phyloP scores from a whole-genome alignment of 2,329 filamentous ascomycete genomes.

The Ophiostoma angusticollis region DNA sequence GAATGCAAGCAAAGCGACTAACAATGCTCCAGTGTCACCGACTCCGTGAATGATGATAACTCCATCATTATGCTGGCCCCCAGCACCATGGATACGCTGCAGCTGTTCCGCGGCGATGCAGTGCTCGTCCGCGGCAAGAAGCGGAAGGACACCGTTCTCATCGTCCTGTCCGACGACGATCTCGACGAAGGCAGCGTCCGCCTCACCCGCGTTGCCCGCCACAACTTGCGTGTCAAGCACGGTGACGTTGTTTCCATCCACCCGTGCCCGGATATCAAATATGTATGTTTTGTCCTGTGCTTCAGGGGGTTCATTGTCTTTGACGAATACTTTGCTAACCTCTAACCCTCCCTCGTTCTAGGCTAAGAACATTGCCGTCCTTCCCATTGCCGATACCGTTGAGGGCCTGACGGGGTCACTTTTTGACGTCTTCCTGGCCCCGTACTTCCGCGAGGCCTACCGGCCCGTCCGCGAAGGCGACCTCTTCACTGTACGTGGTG shows the following conservation, averaged over 20 bases:
- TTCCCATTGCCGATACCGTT: conserved; percentile 95
- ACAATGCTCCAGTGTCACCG: conserved; percentile 95
- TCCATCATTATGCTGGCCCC: conserved; percentile 97
- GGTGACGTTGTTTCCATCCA: conserved; percentile 96
- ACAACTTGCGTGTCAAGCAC: conserved; percentile 97
- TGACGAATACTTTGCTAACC: no score
- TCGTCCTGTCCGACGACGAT: conserved; percentile 94
- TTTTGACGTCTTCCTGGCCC: conserved; percentile 97
- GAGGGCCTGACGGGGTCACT: conserved; percentile 95
- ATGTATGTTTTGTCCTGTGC: conserved; percentile 50
- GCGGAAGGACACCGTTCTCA: conserved; percentile 96
- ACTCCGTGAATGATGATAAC: conserved; percentile 99
- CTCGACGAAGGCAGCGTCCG: conserved; percentile 93
- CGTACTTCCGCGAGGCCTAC: conserved; percentile 99
- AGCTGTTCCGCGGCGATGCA: conserved; percentile 97
- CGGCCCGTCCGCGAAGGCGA: conserved; percentile 94
- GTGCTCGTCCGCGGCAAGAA: conserved; percentile 99
- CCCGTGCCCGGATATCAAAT: conserved; percentile 99
- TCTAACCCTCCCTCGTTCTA: conserved; percentile 23
- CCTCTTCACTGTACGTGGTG: conserved; percentile 91
- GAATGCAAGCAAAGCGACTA: conserved; percentile 2
- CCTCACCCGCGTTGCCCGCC: conserved; percentile 96
- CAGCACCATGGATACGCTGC: conserved; percentile 95
- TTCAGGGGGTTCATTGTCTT: no score
- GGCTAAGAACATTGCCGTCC: conserved; percentile 97